Conservation (phyloP, 2,329 filamentous ascomycete species). For the Keithomyces neogunnii region DNA sequence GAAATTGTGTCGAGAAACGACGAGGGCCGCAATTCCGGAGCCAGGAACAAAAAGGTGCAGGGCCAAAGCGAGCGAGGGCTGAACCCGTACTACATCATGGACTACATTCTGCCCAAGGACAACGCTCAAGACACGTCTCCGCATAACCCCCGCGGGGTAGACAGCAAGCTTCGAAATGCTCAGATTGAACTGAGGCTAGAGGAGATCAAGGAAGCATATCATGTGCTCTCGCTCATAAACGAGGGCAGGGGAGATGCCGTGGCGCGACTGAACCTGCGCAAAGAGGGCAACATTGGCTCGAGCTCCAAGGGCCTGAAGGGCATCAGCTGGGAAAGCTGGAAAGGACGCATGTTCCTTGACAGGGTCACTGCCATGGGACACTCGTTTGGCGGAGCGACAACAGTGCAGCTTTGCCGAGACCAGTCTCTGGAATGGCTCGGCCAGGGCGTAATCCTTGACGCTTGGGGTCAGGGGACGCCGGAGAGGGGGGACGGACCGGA, state of each 20-base stretch:
- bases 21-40: slow-evolving; percentile 10
- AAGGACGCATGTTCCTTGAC: slow-evolving; percentile 42
- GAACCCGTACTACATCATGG: slow-evolving; percentile 38
- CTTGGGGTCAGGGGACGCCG: slow-evolving; percentile 48
- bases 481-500: slow-evolving; percentile 32
- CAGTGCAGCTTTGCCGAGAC: slow-evolving; percentile 50
- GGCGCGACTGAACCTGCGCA: slow-evolving; percentile 42
- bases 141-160: slow-evolving; percentile 50
- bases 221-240: slow-evolving; percentile 46
- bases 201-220: slow-evolving; percentile 56
- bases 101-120: slow-evolving; percentile 56
- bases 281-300: slow-evolving; percentile 48
- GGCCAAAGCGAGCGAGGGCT: slow-evolving; percentile 16
- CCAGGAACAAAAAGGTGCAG: slow-evolving; percentile 23
- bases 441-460: slow-evolving; percentile 58
- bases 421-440: slow-evolving; percentile 45
- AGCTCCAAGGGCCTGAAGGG: slow-evolving; percentile 50
- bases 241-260: slow-evolving; percentile 44
- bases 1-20: slow-evolving; percentile 14
- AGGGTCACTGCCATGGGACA: slow-evolving; percentile 56
- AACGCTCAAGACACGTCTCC: slow-evolving; percentile 42
- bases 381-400: slow-evolving; percentile 58
- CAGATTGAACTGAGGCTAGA: slow-evolving; percentile 55
- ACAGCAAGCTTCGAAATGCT: slow-evolving; percentile 48
- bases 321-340: slow-evolving; percentile 48